Base-by-base conservation (phyloP, 2,329 filamentous ascomycete genomes). In the Colletotrichum tofieldiae region DNA sequence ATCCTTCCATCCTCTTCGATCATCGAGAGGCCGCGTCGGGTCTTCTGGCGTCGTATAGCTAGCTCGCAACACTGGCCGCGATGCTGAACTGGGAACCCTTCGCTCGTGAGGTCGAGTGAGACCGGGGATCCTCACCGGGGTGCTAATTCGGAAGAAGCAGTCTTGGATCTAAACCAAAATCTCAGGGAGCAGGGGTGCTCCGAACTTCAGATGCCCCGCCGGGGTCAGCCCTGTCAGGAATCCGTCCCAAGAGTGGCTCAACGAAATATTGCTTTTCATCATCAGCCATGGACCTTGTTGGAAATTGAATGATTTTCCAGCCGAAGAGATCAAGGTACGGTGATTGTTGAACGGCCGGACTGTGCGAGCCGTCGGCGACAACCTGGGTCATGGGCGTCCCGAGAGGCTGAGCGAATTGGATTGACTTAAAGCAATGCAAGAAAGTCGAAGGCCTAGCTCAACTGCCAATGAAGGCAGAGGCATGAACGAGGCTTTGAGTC, bases 91-190 rank as follows among this genome's bases (percentile, higher is more conserved):
- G 51, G 69, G 72, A 65, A 65, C 69, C 72, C 72, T 58, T 73
- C 45, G n/a, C 72, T 74, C 65, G 32, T 32, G 11, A 62, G 18
- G 35, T 52, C 26, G 61, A 61, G 35, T 63, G 61, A 72, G 72
- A 68, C 72, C 55, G 69, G 72, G 72, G 72, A 73, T 73, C 72
- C 72, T 74, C 72, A 70, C 72, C 49, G 72, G 72, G 72, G 58
- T 64, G 64, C 65, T 73, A 47, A 62, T 65, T 73, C 56, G 60
- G 65, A 68, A 64, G 51, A 49, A 71, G 55, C 55, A 55, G 61
- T 65, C 63, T 73, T 73, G 68, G 60, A 64, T 56, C 54, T 69
- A 45, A 54, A 39, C 56, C 67, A 29, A 51, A 37, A 29, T 12
- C 32, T 32, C 72, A 69, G 70, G 72, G 70, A 69, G 61, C 72